Evolutionary conservation across 306 rosid species (phyloP), one percentile per base, ranked within the genome.

Genomic region (Sechiopsis laciniata): DNA sequence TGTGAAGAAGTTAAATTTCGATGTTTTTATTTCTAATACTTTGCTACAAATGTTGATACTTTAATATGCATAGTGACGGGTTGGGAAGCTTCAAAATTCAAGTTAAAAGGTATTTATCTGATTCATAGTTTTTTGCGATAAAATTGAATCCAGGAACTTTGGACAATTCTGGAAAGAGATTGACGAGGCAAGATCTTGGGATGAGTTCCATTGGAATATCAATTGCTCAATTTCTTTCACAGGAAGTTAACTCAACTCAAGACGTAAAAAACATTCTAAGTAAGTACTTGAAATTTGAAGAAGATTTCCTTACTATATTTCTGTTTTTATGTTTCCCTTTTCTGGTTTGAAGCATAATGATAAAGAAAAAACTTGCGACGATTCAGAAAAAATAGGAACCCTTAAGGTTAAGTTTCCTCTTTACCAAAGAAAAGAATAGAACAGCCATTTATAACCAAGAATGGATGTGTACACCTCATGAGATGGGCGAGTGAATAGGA

Each of bases 171-270:
- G 93, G 84, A 71, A 78, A 82, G 70, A 84, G 85, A 66, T 77
- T 74, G 15, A 45, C 35, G 14, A 54, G 16, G 52, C 77, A 85
- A 66, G 83, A 85, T 63, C 76, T 88, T 42, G 96, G 97, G 74
- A 84, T 89, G 95, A 92, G 96, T 75, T 88, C 92, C 73, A 78
- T 88, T 26, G 88, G 86, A 74, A 76, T 84, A 74, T 87, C 97
- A 76, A 72, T 89, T 57, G 75, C 63, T 20, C 86, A 87, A 64
- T 88, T 92, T 76, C 81, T 84, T 50, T 69, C 80, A 48, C 88
- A 72, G 4, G 74, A 82, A 24, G 66, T 76, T 62, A 24, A 83
- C 79, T 74, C 88, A 75, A 79, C 83, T 55, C 83, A 80, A 61
- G 87, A 88, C 75, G 79, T 92, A 59, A 79, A 78, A 55, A 29